Evolutionary conservation across 345 rosid species (phyloP), one percentile per base, ranked within the genome.

Genomic region (Bretschneidera sinensis): DNA sequence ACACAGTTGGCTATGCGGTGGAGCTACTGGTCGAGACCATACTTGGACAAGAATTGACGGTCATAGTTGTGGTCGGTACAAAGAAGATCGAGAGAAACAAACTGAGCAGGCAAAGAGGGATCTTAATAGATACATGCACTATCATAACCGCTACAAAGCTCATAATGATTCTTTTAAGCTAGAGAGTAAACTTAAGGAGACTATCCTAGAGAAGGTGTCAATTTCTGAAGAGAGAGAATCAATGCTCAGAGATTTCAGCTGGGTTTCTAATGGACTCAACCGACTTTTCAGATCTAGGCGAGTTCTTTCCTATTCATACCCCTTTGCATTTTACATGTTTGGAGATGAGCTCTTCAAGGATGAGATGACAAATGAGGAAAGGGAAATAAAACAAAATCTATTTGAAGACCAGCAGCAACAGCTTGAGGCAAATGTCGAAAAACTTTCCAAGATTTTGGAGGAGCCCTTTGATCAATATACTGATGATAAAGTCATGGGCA

Each of bases 361-460:
- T 63, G 92, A 84, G 73, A 89, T 89, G 95, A 79, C 81, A 39
- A 0, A 61, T 19, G 78, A 78, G 24, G 89, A 81, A 62, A 83
- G 91, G 66, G 91, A 76, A 45, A 78, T 85, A 51, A 92, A 87
- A 65, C 82, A 84, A 68, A 77, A 80, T 67, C 76, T 92, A 35
- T 92, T 89, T 64, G 98, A 92, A 75, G 94, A 89, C 75, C 98
- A 85, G 79, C 98, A 92, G 71, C 89, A 89, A 64, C 98, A 89
- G 77, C 95, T 92, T 43, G 97, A 89, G 76, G 70, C 72, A 21
- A 87, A 87, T 62, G 89, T 89, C 54, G 98, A 92, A 82, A 92
- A 69, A 56, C 97, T 92, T 52, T 92, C 98, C 20, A 81, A 83
- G 82, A 69, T 68, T 48, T 77, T 92, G 49, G 91, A 83, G 65